Conservation (phyloP, 2,329 filamentous ascomycete genomes). For the Pseudocercospora cruenta region DNA sequence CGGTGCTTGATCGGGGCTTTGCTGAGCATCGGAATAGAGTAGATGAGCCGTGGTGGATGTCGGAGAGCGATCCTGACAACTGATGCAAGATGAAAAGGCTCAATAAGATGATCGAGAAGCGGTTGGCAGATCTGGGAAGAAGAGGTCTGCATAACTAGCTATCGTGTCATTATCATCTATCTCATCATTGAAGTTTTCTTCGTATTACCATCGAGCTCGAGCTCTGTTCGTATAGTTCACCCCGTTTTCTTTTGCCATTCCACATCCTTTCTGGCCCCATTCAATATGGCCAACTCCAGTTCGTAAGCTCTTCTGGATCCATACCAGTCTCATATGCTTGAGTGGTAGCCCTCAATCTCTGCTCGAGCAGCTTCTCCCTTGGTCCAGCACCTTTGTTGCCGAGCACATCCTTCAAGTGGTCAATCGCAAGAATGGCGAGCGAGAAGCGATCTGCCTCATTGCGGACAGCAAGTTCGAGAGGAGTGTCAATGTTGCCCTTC, state of each 20-base stretch:
- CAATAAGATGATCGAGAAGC: not conserved
- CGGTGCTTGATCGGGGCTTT: too few relatives aligned
- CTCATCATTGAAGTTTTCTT: not conserved
- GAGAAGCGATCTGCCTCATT: conserved; percentile 79
- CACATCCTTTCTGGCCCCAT: not conserved
- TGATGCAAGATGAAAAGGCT: too few relatives aligned
- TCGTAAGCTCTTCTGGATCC: conserved; percentile 67
- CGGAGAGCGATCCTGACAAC: too few relatives aligned
- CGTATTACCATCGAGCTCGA: not conserved
- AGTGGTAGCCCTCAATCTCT: conserved; percentile 65
- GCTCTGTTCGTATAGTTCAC: not conserved
- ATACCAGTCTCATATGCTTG: conserved; percentile 71
- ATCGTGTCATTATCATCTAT: not conserved
- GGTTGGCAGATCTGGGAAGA: not conserved
- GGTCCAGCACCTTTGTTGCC: conserved; percentile 66
- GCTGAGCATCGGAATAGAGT: too few relatives aligned
- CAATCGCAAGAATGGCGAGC: conserved; percentile 75
- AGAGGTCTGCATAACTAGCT: too few relatives aligned
- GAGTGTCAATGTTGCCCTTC: conserved; percentile 84
- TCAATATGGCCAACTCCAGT: conserved; percentile 67
- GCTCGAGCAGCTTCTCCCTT: conserved; percentile 66
- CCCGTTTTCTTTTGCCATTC: not conserved
- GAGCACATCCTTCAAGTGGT: conserved; percentile 63
- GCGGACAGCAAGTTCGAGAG: conserved; percentile 75
- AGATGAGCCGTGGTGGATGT: too few relatives aligned